Base-by-base conservation (phyloP, 768 basidiomycete genomes). In the Clathrus columnatus region DNA sequence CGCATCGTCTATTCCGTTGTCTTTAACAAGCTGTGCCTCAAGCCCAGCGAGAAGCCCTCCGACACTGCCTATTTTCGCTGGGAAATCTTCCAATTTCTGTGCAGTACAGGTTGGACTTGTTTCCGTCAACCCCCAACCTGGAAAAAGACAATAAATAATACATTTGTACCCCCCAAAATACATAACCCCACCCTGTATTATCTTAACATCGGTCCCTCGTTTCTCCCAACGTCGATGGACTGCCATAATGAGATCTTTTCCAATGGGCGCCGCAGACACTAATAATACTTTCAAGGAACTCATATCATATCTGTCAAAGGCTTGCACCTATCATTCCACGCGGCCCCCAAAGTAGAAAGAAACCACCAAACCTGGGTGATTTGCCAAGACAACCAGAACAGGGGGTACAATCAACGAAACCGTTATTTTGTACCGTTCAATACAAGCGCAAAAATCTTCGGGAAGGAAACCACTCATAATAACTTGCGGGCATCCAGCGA, bases 221-320 rank as follows among this genome's bases (percentile, higher is more conserved):
- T 70, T 36, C 14, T 72, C 57, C 17, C 75, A 63, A 48, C 70
- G 70, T 11, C 60, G 56, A 41, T 67, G 61, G 11, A 82, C 78
- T 23, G 78, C 70, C 21, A 73, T 69, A 2, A 80, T 77, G 17
- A 93, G 72, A 2, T 79, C 77, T 1, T 76, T 73, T 0, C 85
- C 83, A 1, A 93, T 69, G 0, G 92, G 91, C 1, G 92, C 92
- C 0, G 91, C 92, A 2, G 87, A 91, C 2, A 81, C 86, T 58
- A 81, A 74, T 30, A 92, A 60, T 1, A 75, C 61, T 18, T 71
- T 62, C 14, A 93, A 63, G 1, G 80, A 76, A 0, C 76, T 76
- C 47, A 92, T 60, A 63, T 91, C 75, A 65, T 85, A 84, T 62
- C 84, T 69, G 55, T 79, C 77, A 4, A 87, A 75, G 10, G 7